phyloP scores from a whole-genome alignment of 352 stramenopile species.

The Globisporangium okanoganense region DNA sequence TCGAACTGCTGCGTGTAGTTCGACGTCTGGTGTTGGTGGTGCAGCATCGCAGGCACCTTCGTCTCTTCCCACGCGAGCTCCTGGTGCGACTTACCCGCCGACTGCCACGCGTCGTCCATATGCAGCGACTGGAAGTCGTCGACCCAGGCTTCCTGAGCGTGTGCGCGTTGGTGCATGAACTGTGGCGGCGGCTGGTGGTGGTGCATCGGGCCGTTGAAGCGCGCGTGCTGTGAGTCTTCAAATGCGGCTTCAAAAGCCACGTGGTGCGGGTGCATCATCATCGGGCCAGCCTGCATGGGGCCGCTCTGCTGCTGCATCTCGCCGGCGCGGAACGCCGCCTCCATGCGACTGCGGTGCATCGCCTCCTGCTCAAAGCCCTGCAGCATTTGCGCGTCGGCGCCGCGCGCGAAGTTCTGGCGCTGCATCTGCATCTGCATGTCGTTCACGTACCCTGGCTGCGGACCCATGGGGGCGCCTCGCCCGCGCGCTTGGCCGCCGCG shows the following conservation, averaged over 20 bases:
- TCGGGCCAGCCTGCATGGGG: conserved; percentile 10
- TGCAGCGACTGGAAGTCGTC: conserved; percentile 57
- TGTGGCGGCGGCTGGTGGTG: conserved; percentile 35
- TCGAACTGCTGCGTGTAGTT: conserved; percentile 27
- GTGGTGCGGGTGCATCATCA: conserved; percentile 44
- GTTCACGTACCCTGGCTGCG: conserved; percentile 30
- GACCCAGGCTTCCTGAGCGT: conserved; percentile 54
- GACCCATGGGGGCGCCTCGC: conserved; percentile 18
- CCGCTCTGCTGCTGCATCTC: conserved; percentile 20
- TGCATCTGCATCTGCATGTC: conserved; percentile 77
- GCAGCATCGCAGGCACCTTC: conserved; percentile 28
- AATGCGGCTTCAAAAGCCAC: conserved; percentile 63
- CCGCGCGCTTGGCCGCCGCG: conserved; percentile 22
- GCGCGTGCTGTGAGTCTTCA: conserved; percentile 31
- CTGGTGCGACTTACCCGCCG: conserved; percentile 47
- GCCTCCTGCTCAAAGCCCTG: conserved; percentile 62
- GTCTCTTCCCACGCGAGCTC: conserved; percentile 65
- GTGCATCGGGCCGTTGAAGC: conserved; percentile 30
- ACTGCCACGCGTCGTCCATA: conserved; percentile 63
- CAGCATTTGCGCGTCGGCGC: conserved; percentile 52
- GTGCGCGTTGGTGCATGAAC: conserved; percentile 27
- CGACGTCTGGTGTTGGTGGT: conserved; percentile 36
- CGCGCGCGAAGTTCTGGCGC: conserved; percentile 49
- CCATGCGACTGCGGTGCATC: conserved; percentile 56
- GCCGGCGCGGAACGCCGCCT: conserved; percentile 55